Evolutionary conservation across 768 basidiomycete species (phyloP).

Genomic region (Suillus ampliporus): DNA sequence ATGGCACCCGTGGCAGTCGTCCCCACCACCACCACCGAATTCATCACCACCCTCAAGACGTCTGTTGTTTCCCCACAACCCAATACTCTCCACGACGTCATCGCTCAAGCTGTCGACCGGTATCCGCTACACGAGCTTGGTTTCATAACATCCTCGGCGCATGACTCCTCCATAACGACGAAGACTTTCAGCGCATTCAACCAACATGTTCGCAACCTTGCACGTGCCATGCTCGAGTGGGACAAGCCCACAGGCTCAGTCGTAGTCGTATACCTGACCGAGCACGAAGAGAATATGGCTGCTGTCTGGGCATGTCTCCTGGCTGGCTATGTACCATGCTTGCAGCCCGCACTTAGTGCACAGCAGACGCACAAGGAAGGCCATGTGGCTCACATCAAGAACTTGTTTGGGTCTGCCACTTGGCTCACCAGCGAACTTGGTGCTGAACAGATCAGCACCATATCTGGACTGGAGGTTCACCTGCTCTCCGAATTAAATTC

Average conservation of each 20-base stretch:
- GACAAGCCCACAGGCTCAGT: slow-evolving; percentile 31
- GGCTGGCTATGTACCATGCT: slow-evolving; percentile 37
- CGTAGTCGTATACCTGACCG: slow-evolving; percentile 36
- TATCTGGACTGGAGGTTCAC: slow-evolving; percentile 31
- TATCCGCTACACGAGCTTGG: slow-evolving; percentile 33
- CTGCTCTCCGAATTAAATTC: slow-evolving; percentile 28
- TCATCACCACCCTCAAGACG: slow-evolving; percentile 8
- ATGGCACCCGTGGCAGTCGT: slow-evolving; percentile 24
- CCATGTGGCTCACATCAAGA: slow-evolving; percentile 35
- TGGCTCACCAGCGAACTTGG: slow-evolving; percentile 38
- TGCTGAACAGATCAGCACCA: slow-evolving; percentile 28
- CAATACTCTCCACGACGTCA: slow-evolving; percentile 27
- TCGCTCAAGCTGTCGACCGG: slow-evolving; percentile 25
- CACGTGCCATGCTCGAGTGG: slow-evolving; percentile 29
- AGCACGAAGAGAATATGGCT: slow-evolving; percentile 40
- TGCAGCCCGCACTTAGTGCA: slow-evolving; percentile 39
- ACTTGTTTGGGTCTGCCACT: slow-evolving; percentile 34
- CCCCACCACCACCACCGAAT: slow-evolving; percentile 17
- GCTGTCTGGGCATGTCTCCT: slow-evolving; percentile 38
- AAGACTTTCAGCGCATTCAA: slow-evolving; percentile 29
- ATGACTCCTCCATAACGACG: slow-evolving; percentile 33
- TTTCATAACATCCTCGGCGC: slow-evolving; percentile 35
- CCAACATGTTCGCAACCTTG: slow-evolving; percentile 22
- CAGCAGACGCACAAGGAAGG: slow-evolving; percentile 37
- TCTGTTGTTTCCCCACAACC: slow-evolving; percentile 1